phyloP scores from a whole-genome alignment of 2,329 filamentous ascomycete species.

The Fusarium compactum region DNA sequence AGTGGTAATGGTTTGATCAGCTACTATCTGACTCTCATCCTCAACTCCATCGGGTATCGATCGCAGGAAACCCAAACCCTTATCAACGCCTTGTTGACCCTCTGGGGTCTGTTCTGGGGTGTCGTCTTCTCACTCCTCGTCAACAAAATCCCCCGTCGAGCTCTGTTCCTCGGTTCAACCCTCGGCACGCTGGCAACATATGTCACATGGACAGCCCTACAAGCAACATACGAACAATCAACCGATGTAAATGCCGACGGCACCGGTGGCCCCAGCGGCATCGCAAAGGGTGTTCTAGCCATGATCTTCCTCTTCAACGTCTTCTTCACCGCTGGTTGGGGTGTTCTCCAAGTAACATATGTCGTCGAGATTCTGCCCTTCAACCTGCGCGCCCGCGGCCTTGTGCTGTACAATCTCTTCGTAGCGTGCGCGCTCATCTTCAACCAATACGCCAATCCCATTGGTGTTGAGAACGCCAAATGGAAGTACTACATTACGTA shows the following conservation, averaged over 20 bases:
- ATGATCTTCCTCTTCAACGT: constrained; percentile 27
- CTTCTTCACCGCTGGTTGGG: constrained; percentile 23
- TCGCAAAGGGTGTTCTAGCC: constrained; percentile 19
- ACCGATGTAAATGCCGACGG: constrained; percentile 10
- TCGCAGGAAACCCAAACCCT: constrained; percentile 17
- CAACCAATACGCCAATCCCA: constrained; percentile 21
- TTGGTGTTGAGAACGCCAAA: constrained; percentile 2
- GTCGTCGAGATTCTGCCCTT: constrained; percentile 17
- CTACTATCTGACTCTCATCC: constrained; percentile 19
- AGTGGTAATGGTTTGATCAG: constrained; percentile 19
- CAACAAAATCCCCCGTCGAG: constrained; percentile 12
- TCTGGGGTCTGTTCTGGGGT: constrained; percentile 22
- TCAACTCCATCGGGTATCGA: constrained; percentile 20
- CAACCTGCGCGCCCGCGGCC: constrained; percentile 9
- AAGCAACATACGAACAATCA: constrained; percentile 21
- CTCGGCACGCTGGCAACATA: constrained; percentile 16
- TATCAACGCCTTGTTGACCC: constrained; percentile 1
- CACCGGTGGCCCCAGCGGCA: constrained; percentile 9
- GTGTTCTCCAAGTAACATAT: constrained; percentile 19
- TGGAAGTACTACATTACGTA: constrained; percentile 28
- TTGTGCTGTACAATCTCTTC: constrained; percentile 10
- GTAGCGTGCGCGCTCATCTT: constrained; percentile 16
- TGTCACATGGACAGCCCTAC: constrained; percentile 4
- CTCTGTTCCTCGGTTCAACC: constrained; percentile 12
- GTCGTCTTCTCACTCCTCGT: constrained; percentile 11